A percentile compares a stretch with the other conserved stretches of the same genome.
These are phyloP conservation scores for Linum usitatissimum DNA, from an alignment of 345 rosid species.

Conservation along the genomic window DNA sequence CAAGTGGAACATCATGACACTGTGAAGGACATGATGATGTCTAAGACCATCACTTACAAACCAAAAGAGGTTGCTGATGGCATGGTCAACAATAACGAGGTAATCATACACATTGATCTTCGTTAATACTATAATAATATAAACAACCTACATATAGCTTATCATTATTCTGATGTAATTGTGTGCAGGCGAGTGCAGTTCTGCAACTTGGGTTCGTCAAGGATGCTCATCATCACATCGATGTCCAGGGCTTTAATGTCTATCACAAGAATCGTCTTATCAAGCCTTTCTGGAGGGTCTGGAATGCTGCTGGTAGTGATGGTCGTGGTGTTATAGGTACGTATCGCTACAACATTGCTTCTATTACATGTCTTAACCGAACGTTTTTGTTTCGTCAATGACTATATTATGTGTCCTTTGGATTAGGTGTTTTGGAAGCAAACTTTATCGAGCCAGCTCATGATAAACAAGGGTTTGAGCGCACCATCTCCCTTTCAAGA, in stretches of 20 bases:
- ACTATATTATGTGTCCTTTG: not conserved
- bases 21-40: constrained; percentile 51
- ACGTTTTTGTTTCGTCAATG: not conserved
- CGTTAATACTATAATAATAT: too few relatives aligned
- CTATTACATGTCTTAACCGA: not conserved
- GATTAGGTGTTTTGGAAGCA: constrained; percentile 53
- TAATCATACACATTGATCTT: too few relatives aligned
- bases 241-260: constrained; percentile 74
- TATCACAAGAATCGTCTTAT: constrained; percentile 76
- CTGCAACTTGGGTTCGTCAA: constrained; percentile 67
- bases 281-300: constrained; percentile 84
- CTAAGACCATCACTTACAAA: constrained; percentile 31
- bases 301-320: constrained; percentile 78
- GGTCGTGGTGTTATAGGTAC: constrained; percentile 78
- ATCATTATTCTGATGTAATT: too few relatives aligned
- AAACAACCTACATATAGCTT: too few relatives aligned
- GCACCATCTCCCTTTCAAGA: constrained; percentile 44
- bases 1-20: constrained; percentile 50
- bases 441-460: constrained; percentile 82
- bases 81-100: constrained; percentile 9
- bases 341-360: not conserved
- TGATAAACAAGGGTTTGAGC: constrained; percentile 80
- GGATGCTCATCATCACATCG: constrained; percentile 61
- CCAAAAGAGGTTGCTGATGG: constrained; percentile 37
- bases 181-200: constrained; percentile 37